Base-by-base conservation (phyloP, 352 stramenopile genomes). In the Phytopythium kandeliae region DNA sequence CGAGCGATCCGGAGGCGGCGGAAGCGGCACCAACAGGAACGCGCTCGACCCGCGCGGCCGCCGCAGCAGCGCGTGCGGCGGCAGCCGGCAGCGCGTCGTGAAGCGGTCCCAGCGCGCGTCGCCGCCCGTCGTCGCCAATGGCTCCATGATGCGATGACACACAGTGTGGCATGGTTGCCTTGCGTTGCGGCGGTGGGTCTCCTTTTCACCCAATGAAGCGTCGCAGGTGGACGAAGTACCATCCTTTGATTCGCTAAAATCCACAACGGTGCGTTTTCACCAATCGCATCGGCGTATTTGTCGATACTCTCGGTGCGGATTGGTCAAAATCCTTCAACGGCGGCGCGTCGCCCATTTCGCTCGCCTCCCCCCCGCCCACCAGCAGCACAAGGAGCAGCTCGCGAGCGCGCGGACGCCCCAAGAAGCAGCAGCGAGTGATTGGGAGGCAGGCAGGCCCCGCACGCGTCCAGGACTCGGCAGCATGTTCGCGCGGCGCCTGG, bases 41-140 rank as follows among this genome's bases (percentile, higher is more conserved):
- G 77, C 60, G 40, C 74, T 61, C 55, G 67, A 65, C 30, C 55
- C 49, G 12, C 41, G 57, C 42, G 68, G 65, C 3, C 65, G 58
- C 3, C 51, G 50, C 38, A 59, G 62, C 26, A 89, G 50, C 49
- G 58, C 35, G 3, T 34, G 42, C 22, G 64, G 25, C 3, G 74
- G 69, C 22, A 89, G 36, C 21, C 78, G 67, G 55, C 65, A 89
- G 26, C 81, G 74, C 54, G 63, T 62, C 13, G 78, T 85, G 64
- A 88, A 89, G 49, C 67, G 58, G 42, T 83, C 69, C 58, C 49
- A 69, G 58, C 28, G 37, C 26, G 56, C 45, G 31, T 11, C 31
- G 31, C 31, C 31, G 31, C 31, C 11, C 11, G 31, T 11, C 31
- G 31, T 11, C 31, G n/a, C n/a, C n/a, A n/a, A n/a, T n/a, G n/a